Percentiles rank a stretch among this genome's conserved stretches.
Conservation (phyloP, 1,284 basidiomycete species). For the Albatrellus sp. region DNA sequence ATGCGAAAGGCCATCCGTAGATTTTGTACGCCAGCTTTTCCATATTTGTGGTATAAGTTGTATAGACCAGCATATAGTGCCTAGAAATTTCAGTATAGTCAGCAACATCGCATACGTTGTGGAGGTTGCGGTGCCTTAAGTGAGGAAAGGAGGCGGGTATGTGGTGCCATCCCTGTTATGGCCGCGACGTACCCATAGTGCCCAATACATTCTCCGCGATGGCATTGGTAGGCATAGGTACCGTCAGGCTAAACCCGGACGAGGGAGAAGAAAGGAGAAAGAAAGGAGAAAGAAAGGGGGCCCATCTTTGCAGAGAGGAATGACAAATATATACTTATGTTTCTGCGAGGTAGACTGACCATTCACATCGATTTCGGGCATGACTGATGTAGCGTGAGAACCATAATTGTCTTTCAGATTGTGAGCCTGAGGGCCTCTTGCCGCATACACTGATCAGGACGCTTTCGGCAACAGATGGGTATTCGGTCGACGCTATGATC, state of each 20-base stretch:
- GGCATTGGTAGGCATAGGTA: conserved; percentile 14
- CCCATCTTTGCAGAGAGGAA: too few relatives aligned
- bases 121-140: too few relatives aligned
- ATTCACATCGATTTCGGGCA: too few relatives aligned
- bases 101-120: not conserved
- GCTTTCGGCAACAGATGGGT: too few relatives aligned
- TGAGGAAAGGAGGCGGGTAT: not conserved
- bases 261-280: not conserved
- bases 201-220: conserved; percentile 31
- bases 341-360: too few relatives aligned
- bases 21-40: conserved; percentile 66
- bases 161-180: not conserved
- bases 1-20: conserved; percentile 61
- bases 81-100: conserved; percentile 18
- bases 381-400: too few relatives aligned
- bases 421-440: too few relatives aligned
- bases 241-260: too few relatives aligned
- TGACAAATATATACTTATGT: too few relatives aligned
- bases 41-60: conserved; percentile 68
- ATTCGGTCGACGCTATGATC: too few relatives aligned
- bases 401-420: too few relatives aligned
- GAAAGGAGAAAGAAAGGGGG: not conserved
- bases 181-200: conserved; percentile 25
- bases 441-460: too few relatives aligned
- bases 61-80: conserved; percentile 56